Base-by-base conservation (phyloP, 148 eudicot species). In the Rhododendron kiyosumense region DNA sequence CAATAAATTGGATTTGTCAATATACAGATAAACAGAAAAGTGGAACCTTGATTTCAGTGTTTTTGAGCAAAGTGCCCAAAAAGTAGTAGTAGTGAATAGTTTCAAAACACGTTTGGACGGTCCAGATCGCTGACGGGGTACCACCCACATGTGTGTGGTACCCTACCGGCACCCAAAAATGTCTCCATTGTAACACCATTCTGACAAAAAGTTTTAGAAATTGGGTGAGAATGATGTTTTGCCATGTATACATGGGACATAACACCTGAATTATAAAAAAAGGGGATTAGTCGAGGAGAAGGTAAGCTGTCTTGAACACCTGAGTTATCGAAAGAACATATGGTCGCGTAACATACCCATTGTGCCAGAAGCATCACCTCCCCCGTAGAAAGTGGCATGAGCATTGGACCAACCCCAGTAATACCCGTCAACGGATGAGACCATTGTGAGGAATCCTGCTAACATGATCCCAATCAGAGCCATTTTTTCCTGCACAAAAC, bases 321-420 rank as follows among this genome's bases (percentile, higher is more conserved):
- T 3, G 1, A 54, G 7, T 54, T 54, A 17, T 54, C 22, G 1
- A 3, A 54, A 54, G 15, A 54, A 17, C 22, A 11, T 26, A 67
- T 28, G 12, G 20, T 13, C 22, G 5, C 1, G 6, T 17, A 30
- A 85, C 88, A 45, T 89, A 90, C 94, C 94, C 94, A 92, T 92
- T 82, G 94, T 92, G 22, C 94, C 94, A 18, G 94, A 92, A 69
- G 94, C 94, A 83, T 92, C 94, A 36, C 91, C 94, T 2, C 94
- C 94, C 3, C 94, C 94, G 7, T 92, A 92, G 87, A 92, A 92
- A 65, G 94, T 92, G 78, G 94, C 94, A 86, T 86, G 94, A 73
- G 92, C 94, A 87, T 89, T 88, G 41, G 83, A 89, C 94, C 94
- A 92, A 76, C 92, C 92, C 22, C 86, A 85, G 45, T 87, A 77